Conservation (phyloP, 345 rosid species). For the Eucalyptus curtisii region DNA sequence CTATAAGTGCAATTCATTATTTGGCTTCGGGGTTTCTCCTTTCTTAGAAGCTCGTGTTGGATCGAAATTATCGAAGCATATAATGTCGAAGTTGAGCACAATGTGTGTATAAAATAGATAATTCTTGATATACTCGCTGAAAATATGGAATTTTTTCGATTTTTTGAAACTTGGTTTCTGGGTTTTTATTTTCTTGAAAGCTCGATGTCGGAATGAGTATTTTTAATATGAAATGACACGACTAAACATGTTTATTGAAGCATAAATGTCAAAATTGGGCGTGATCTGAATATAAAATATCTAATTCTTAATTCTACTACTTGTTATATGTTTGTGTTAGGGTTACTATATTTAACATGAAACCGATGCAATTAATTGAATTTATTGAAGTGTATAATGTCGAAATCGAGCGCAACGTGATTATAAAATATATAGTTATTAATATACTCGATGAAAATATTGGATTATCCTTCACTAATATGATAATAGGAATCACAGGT, state of each 20-base stretch:
- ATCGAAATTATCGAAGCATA: background rate
- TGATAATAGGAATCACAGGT: background rate
- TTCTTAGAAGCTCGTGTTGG: too few relatives aligned
- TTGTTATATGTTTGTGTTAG: background rate
- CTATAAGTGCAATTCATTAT: background rate
- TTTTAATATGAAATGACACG: background rate
- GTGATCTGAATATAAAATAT: rapidly evolving
- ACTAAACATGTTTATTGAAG: background rate
- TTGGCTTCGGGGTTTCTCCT: background rate
- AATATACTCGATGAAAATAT: too few relatives aligned
- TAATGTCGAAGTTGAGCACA: background rate
- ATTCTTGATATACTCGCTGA: background rate
- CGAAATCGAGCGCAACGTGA: rapidly evolving
- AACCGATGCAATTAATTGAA: background rate
- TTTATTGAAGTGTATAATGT: too few relatives aligned
- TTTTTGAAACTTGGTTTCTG: too few relatives aligned
- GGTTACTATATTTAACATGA: background rate
- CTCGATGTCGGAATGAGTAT: rapidly evolving
- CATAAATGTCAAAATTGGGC: background rate
- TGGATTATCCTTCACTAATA: rapidly evolving
- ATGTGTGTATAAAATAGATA: too few relatives aligned
- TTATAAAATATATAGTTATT: too few relatives aligned
- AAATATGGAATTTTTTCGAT: too few relatives aligned
- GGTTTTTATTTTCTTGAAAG: background rate
- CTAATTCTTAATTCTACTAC: too few relatives aligned